Base-by-base conservation (phyloP, 78 protist genomes). In the Dictyostelium brefeldianum region DNA sequence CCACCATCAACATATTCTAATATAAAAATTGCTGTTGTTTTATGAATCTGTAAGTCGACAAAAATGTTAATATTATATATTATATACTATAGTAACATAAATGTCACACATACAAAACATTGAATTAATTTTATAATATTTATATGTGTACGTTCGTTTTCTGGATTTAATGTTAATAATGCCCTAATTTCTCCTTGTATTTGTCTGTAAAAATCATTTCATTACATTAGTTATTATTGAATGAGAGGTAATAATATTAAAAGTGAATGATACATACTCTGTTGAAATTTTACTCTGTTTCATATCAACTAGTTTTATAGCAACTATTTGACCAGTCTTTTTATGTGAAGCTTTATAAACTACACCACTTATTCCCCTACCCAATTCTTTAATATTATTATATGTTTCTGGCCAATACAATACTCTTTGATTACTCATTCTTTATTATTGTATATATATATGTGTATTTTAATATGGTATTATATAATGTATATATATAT, bases 1-100 rank as follows among this genome's bases (percentile, higher is more conserved):
- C 92, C 92, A 46, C 92, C 92, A 85, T 85, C 92, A 47, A 85
- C 80, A 75, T 85, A 85, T 36, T 85, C 92, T 31, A 85, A 75
- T 29, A 85, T 53, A 46, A 85, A 85, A 29, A 85, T 85, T 29
- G 92, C 92, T 85, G 92, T 85, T 46, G 92, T 85, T 85, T 62
- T 85, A 25, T 85, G 92, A 31, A 17, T 73, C 91, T 83, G 22
- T 17, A 9, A 25, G 11, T 54, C 59, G 36, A 62, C 18, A 62
- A 62, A 62, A 5, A 62, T 54, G 25, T 54, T 15, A 54, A 54
- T 15, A 11, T 15, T 54, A 54, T 54, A 64, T n/a, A 9, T 9
- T 9, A 9, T n/a, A 64, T 22, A 11, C 3, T 22, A 36, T 36
- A 36, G 5, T 36, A 36, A 3, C 43, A 36, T 36, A 36, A 36